Conservation (phyloP, 1,139 yeast genomes). For the Pneumocystis wakefieldiae region DNA sequence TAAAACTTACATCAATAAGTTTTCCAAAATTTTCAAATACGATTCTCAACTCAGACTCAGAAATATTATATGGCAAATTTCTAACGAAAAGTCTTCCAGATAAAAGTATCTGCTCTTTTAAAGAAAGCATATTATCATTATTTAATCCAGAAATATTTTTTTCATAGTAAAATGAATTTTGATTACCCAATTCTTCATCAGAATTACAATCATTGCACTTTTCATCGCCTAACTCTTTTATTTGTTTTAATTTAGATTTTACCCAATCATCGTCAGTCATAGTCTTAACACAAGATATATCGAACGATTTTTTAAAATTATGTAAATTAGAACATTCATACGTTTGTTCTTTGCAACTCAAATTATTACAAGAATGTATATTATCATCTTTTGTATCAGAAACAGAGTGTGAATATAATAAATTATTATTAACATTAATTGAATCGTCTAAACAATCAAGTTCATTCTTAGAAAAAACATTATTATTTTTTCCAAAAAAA, state of each 20-base stretch:
- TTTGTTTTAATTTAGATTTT: constrained; percentile 6
- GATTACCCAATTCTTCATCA: constrained; percentile 5
- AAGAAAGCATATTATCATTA: constrained; percentile 9
- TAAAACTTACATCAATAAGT: constrained; percentile 22
- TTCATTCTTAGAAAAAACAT: background rate
- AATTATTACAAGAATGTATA: background rate
- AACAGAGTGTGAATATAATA: background rate
- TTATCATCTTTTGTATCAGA: background rate
- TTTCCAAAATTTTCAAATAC: constrained; percentile 38
- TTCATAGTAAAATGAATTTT: constrained; percentile 1
- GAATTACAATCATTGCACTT: constrained; percentile 12
- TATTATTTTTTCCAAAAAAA: background rate
- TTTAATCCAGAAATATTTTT: constrained; percentile 16
- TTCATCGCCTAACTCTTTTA: constrained; percentile 15
- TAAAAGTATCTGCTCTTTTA: constrained; percentile 37
- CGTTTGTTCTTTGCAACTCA: constrained; percentile 15
- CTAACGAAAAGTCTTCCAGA: constrained; percentile 82
- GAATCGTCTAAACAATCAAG: background rate
- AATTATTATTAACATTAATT: background rate
- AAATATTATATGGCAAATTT: constrained; percentile 65
- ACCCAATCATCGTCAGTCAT: constrained; percentile 11
- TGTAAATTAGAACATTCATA: constrained; percentile 14
- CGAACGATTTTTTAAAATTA: background rate
- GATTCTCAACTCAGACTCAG: constrained; percentile 59
- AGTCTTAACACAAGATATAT: background rate